Base-by-base conservation (phyloP, 768 basidiomycete species). In the Mycena amicta region DNA sequence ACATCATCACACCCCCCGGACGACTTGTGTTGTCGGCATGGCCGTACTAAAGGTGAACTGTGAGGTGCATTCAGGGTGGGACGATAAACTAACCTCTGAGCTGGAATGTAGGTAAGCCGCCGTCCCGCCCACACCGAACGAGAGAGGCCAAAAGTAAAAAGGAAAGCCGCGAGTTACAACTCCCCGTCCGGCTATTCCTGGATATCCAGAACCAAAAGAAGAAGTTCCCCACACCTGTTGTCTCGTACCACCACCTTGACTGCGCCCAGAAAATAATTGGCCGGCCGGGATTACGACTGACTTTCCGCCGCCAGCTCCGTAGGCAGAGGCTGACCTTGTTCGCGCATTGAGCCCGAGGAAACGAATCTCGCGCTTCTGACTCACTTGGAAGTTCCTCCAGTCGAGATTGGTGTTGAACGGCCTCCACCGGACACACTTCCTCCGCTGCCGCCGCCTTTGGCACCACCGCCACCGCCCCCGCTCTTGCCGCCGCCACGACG, bases 191-290 rank as follows among this genome's bases (percentile, higher is more conserved):
- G 52, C 20, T 22, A 81, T 77, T 15, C 77, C 76, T 2, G 80
- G 80, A 56, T 82, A 82, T 2, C 81, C 81, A 51, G 78, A 81
- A 4, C 81, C 81, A 53, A 78, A 82, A 0, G 62, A 65, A 75
- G 60, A 67, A 15, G 70, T 68, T 3, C 76, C 76, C n/a, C 58
- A 76, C 6, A 76, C 55, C 23, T 76, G 63, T 18, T 46, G 45
- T n/a, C 80, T 70, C 0, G 67, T 71, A 6, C 70, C 80, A 0
- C 80, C 77, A 5, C 80, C 80, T 1, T 67, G 70, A 0, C 60
- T 56, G 4, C 80, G 70, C 0, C 73, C 74, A 2, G 69, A 25
- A 57, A 75, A 75, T 12, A 55, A 15, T 37, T 72, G 69, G 4
- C 75, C 73, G 3, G 66, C n/a, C 0, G 74, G 67, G 23, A 78